Evolutionary conservation across 208 protist genomes (phyloP).

Genomic region (Angomonas deanei): DNA sequence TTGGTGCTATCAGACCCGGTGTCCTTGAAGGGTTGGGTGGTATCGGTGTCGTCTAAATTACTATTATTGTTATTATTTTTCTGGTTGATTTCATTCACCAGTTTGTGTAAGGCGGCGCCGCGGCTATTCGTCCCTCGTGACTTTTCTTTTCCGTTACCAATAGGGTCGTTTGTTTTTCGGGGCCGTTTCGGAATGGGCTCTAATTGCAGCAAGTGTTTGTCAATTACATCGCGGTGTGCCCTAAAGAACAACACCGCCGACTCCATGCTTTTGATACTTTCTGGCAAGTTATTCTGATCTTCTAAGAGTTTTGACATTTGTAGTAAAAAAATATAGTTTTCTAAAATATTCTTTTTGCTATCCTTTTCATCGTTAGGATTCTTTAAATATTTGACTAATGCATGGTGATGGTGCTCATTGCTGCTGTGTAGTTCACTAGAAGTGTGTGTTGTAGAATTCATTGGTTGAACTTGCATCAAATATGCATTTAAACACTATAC

Average conservation of each 20-base stretch:
- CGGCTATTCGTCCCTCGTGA: no score
- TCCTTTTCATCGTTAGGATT: no score
- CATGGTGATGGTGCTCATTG: no score
- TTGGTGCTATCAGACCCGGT: neutral
- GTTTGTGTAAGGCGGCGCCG: neutral
- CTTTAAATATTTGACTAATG: no score
- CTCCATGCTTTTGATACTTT: slow-evolving; percentile 72
- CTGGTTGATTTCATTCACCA: neutral
- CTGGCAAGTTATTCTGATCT: slow-evolving; percentile 59
- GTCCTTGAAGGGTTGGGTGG: neutral
- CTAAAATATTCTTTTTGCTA: neutral
- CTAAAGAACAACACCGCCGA: slow-evolving; percentile 63
- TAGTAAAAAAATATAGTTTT: slow-evolving; percentile 56
- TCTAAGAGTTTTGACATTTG: slow-evolving; percentile 52
- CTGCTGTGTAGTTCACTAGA: no score
- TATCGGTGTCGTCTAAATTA: neutral
- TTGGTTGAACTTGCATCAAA: no score
- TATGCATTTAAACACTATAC: no score
- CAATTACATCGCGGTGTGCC: slow-evolving; percentile 14
- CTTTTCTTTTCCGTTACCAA: no score
- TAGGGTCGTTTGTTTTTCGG: no score
- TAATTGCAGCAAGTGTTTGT: neutral
- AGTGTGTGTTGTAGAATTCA: no score
- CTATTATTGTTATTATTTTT: neutral
- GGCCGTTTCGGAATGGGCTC: neutral